Conservation (phyloP, 768 basidiomycete genomes). For the Trametes elegans region DNA sequence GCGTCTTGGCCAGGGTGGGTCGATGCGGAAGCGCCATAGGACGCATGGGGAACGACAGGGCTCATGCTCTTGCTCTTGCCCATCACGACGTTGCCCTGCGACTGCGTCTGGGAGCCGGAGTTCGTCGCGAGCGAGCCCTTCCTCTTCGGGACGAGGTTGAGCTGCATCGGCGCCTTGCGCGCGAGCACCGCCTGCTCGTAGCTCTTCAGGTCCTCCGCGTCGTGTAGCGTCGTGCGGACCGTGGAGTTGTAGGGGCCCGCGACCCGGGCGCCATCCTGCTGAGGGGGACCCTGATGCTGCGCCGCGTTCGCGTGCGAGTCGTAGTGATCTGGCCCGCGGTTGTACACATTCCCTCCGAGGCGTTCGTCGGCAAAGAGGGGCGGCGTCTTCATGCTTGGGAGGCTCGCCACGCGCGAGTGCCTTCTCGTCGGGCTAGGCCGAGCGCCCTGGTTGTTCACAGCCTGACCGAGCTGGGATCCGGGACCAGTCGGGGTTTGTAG, state of each 20-base stretch:
- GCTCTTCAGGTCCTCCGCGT: slow-evolving; percentile 60
- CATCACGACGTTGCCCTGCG: slow-evolving; percentile 2
- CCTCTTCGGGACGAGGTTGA: slow-evolving; percentile 51
- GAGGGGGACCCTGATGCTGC: slow-evolving; percentile 21
- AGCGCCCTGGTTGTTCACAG: slow-evolving; percentile 14
- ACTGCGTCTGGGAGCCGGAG: slow-evolving; percentile 15
- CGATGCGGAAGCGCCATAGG: slow-evolving; percentile 1
- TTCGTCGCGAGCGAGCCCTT: slow-evolving; percentile 21
- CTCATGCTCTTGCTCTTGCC: slow-evolving; percentile 25
- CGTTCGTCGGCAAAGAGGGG: slow-evolving; percentile 32
- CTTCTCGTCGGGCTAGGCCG: slow-evolving; percentile 32
- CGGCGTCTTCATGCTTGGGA: slow-evolving; percentile 70
- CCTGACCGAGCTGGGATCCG: slow-evolving; percentile 18
- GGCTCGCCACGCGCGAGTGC: slow-evolving; percentile 59
- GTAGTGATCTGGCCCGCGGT: slow-evolving; percentile 11
- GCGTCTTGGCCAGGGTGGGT: neutral
- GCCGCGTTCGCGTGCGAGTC: neutral
- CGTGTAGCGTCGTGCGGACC: slow-evolving; percentile 32
- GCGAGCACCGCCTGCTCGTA: slow-evolving; percentile 79
- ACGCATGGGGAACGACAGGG: slow-evolving; percentile 15
- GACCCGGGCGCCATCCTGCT: slow-evolving; percentile 14
- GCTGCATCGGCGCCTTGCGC: slow-evolving; percentile 55
- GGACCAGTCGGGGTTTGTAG: slow-evolving; percentile 23
- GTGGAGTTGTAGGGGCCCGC: slow-evolving; percentile 24
- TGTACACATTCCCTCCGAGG: slow-evolving; percentile 7